Percentiles rank a stretch among this genome's conserved stretches.
Conservation (phyloP, 169 alveolate genomes). For the Cryptosporidium viatorum region DNA sequence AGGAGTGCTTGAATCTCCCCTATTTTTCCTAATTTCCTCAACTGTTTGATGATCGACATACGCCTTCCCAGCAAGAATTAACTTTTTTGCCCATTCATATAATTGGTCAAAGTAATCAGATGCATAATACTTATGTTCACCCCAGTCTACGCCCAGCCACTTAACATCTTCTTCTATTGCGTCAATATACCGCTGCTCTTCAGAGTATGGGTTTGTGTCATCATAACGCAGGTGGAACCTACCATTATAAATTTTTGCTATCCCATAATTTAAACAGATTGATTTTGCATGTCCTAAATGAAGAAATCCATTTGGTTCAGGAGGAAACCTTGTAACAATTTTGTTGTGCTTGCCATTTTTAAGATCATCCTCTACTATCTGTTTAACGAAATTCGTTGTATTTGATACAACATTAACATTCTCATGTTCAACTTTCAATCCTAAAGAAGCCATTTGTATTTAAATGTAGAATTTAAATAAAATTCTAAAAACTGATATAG, state of each 20-base stretch:
- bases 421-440: constrained; percentile 24
- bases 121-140: constrained; percentile 92
- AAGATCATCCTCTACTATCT: constrained; percentile 86
- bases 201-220: constrained; percentile 99
- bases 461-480: not conserved
- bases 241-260: constrained; percentile 93
- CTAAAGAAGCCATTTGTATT: constrained; percentile 34
- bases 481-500: not conserved
- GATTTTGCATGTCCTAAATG: constrained; percentile 99
- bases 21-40: constrained; percentile 91
- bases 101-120: constrained; percentile 97
- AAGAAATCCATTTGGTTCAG: constrained; percentile 99
- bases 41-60: constrained; percentile 95
- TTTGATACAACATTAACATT: constrained; percentile 20
- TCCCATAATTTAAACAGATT: constrained; percentile 95
- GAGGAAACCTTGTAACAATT: constrained; percentile 98
- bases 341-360: constrained; percentile 80
- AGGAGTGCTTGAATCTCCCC: constrained; percentile 89
- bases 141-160: constrained; percentile 98
- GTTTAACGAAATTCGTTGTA: constrained; percentile 83
- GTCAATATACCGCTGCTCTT: constrained; percentile 94
- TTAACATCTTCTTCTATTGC: constrained; percentile 90
- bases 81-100: constrained; percentile 94
- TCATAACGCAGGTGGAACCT: constrained; percentile 96
- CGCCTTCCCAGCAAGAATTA: constrained; percentile 96